Base-by-base conservation (phyloP, 495 filamentous ascomycete species). In the Penicillium roqueforti region DNA sequence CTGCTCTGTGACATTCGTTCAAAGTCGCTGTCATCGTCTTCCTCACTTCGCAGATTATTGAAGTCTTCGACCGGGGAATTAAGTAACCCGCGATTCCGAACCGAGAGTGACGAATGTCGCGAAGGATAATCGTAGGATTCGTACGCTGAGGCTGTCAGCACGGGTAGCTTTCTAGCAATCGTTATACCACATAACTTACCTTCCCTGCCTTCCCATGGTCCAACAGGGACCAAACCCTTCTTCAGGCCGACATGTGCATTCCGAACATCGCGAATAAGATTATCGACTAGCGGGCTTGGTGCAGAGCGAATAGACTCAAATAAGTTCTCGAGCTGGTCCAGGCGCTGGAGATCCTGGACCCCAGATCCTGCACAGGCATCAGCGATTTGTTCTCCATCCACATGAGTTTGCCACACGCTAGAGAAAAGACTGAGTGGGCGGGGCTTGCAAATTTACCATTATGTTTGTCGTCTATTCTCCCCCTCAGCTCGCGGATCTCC, bases 231-330 rank as follows among this genome's bases (percentile, higher is more conserved):
- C 53, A 58, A 38, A 31, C 57, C 43, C 4, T 54, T 60, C 41
- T 57, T 66, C 23, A 62, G 25, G 1, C 53, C 59, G 11, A 58
- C 60, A 23, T 64, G 65, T 36, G 62, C 49, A 4, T 54, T 42
- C 11, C 74, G 67, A 51, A 76, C 67, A 32, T 70, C 62, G 7
- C 58, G 61, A 36, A 76, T 58, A 16, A 76, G 34, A 6, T 62
- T 57, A 47, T 73, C 69, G 11, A 74, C 68, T 10, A 70, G 55
- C 6, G 65, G 48, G 14, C 58, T 56, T 32, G 72, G 69, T 18
- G 71, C 74, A 3, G 69, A 70, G 20, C 72, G 71, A 58, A 76
- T 71, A 37, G 68, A 67, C 32, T 70, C 62, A 57, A 76, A 73
- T 47, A 76, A 61, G 41, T 51, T 59, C 53, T 70, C 69, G 14